Conservation (phyloP, 1,284 basidiomycete species). For the Apiotrichum gracile region DNA sequence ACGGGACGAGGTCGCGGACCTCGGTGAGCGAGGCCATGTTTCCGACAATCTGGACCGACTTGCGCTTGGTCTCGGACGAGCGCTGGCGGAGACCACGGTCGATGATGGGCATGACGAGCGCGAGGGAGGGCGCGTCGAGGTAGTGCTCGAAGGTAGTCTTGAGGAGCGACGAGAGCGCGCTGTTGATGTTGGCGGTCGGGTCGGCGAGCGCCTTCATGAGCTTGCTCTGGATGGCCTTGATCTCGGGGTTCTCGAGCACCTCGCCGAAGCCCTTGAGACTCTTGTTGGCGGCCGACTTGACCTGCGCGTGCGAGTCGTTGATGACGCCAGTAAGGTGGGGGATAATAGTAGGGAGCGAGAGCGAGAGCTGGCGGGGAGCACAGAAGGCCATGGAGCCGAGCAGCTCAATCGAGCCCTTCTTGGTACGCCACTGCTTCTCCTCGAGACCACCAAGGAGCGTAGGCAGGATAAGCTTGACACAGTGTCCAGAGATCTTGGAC, state of each 20-base stretch:
- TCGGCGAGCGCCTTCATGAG: conserved; percentile 95
- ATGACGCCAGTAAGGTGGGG: conserved; percentile 90
- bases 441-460: conserved; percentile 85
- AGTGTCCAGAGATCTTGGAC: conserved; percentile 85
- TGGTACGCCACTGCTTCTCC: conserved; percentile 98
- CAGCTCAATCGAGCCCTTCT: conserved; percentile 96
- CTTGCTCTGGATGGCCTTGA: conserved; percentile 84
- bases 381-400: conserved; percentile 98
- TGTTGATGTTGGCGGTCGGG: conserved; percentile 78
- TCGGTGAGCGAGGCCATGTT: conserved; percentile 94
- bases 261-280: conserved; percentile 97
- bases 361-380: conserved; percentile 88
- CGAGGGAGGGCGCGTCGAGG: conserved; percentile 96
- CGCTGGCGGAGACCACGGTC: conserved; percentile 89
- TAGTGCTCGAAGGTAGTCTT: conserved; percentile 98
- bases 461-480: conserved; percentile 91
- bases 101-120: conserved; percentile 91
- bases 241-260: conserved; percentile 89
- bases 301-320: conserved; percentile 97
- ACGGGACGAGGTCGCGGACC: conserved; percentile 94
- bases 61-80: conserved; percentile 88
- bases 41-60: conserved; percentile 94
- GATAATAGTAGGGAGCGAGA: conserved; percentile 93
- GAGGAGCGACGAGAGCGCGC: conserved; percentile 73
- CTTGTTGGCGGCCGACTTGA: conserved; percentile 85